Evolutionary conservation across 805 yeast genomes (phyloP).

Genomic region (Pichia occidentalis): DNA sequence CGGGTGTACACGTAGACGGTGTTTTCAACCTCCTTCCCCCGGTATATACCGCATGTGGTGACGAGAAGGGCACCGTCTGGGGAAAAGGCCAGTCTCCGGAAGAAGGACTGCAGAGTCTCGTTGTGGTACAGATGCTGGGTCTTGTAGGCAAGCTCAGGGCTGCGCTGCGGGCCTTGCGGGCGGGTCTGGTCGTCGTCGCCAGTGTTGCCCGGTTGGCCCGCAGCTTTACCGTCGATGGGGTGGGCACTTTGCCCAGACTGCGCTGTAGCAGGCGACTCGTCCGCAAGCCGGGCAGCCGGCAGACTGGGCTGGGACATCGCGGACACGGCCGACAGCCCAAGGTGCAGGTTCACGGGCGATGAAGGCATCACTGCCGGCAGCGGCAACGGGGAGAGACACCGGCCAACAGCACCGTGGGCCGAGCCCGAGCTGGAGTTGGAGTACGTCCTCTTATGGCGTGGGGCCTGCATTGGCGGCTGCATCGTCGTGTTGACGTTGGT

Average conservation of each 20-base stretch:
- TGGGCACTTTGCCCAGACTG: too few relatives aligned
- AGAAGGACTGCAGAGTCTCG: conserved; percentile 85
- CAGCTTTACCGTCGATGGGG: too few relatives aligned
- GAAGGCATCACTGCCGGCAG: conserved; percentile 42
- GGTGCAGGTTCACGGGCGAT: conserved; percentile 17
- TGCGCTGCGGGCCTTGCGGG: too few relatives aligned
- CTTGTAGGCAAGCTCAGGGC: too few relatives aligned
- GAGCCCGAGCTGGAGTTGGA: conserved; percentile 35
- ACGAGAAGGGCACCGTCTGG: conserved; percentile 83
- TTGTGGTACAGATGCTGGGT: conserved; percentile 61
- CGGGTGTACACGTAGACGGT: conserved; percentile 79
- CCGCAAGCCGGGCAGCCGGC: too few relatives aligned
- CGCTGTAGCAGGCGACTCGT: too few relatives aligned
- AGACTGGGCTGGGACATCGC: too few relatives aligned
- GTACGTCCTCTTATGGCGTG: conserved; percentile 35
- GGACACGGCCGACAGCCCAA: conserved; percentile 1
- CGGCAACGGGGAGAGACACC: conserved; percentile 30
- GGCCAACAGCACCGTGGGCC: conserved; percentile 20
- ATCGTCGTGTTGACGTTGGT: conserved; percentile 16
- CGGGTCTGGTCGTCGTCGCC: too few relatives aligned
- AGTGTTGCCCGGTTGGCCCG: too few relatives aligned
- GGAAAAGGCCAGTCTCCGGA: conserved; percentile 77
- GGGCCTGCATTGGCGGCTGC: conserved; percentile 29
- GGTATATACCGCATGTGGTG: conserved; percentile 69
- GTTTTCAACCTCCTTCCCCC: conserved; percentile 35